These are phyloP conservation scores for Tetrahymena malaccensis DNA, from an alignment of 73 alveolate species.

Conservation along the genomic window DNA sequence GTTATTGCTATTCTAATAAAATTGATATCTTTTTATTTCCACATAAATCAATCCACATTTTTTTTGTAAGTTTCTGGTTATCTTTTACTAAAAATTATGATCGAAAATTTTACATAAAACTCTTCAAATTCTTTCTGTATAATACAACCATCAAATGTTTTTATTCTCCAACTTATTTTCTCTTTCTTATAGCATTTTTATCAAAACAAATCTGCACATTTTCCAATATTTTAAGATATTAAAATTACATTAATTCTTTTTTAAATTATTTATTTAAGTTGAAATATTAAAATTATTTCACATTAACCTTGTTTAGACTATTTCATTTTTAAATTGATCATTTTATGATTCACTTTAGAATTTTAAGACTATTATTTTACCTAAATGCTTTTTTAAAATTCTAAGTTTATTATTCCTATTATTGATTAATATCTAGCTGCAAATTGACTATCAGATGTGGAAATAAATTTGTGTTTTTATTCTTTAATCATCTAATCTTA, in stretches of 20 bases:
- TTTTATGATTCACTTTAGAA: neutral
- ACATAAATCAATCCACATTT: neutral
- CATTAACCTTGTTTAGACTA: neutral
- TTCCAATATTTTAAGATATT: too few relatives aligned
- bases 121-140: too few relatives aligned
- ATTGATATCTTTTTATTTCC: neutral
- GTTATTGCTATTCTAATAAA: neutral
- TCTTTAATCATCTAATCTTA: neutral
- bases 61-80: neutral
- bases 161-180: neutral
- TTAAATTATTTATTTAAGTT: too few relatives aligned
- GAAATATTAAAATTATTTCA: too few relatives aligned
- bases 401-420: neutral
- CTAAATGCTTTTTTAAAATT: neutral
- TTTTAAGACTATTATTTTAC: neutral
- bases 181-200: neutral
- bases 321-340: neutral
- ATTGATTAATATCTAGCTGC: neutral
- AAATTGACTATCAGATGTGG: neutral
- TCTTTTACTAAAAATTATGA: too few relatives aligned
- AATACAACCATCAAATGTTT: neutral
- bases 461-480: neutral
- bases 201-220: neutral
- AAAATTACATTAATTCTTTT: too few relatives aligned
- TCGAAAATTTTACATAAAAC: too few relatives aligned